Evolutionary conservation across 331 rosid genomes (phyloP).

Genomic region (Pyrus hybrid): DNA sequence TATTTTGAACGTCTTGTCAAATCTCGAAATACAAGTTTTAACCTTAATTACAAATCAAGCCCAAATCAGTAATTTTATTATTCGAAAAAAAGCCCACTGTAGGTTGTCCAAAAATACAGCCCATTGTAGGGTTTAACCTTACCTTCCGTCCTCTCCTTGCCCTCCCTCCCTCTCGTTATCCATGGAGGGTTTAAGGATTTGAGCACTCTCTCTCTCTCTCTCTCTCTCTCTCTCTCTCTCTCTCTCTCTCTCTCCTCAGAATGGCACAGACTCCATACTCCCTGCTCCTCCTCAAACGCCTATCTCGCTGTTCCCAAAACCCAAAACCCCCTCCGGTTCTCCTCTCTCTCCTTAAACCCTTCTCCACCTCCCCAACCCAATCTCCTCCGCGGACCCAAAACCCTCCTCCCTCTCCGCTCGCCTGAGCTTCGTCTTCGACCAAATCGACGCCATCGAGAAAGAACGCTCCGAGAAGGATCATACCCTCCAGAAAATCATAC

Average conservation of each 20-base stretch:
- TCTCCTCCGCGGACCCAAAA: conserved; percentile 28
- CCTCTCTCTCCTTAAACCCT: conserved; percentile 26
- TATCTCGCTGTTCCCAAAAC: conserved; percentile 26
- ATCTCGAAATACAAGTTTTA: too few relatives aligned
- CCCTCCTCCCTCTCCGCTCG: conserved; percentile 76
- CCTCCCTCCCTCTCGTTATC: not conserved
- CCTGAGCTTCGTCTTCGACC: conserved; percentile 83
- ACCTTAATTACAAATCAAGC: too few relatives aligned
- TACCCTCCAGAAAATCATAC: conserved; percentile 76
- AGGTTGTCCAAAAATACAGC: not conserved
- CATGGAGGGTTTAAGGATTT: conserved; percentile 14
- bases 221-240: not conserved
- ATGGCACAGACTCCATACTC: conserved; percentile 66
- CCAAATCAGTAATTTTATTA: not conserved
- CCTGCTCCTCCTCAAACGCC: conserved; percentile 53
- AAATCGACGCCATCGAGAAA: conserved; percentile 84
- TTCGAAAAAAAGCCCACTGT: not conserved
- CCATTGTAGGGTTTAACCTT: conserved; percentile 42
- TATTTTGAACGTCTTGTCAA: too few relatives aligned
- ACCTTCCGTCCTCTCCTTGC: not conserved
- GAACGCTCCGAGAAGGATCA: conserved; percentile 76
- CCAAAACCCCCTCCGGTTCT: conserved; percentile 18
- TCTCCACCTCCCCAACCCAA: conserved; percentile 37
- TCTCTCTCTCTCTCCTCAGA: not conserved
- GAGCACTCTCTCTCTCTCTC: not conserved